phyloP scores from a whole-genome alignment of 1,284 basidiomycete species.

The Peniophora sp. region DNA sequence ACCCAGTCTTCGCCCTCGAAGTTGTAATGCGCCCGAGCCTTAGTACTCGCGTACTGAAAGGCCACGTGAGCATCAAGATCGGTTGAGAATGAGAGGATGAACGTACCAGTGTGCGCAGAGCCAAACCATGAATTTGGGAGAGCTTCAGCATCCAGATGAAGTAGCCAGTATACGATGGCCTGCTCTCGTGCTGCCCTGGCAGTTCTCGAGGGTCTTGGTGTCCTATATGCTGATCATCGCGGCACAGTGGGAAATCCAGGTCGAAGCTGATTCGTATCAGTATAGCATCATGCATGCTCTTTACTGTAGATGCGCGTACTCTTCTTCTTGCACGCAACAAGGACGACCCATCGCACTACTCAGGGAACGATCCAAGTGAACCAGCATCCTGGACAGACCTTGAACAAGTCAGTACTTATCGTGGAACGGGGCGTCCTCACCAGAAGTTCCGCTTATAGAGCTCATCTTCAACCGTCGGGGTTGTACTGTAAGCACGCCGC shows the following conservation, averaged over 20 bases:
- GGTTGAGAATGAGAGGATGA: background rate
- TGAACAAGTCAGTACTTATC: background rate
- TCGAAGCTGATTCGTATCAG: conserved; percentile 34
- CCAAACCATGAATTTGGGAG: conserved; percentile 46
- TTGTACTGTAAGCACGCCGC: conserved; percentile 22
- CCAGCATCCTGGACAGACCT: conserved; percentile 46
- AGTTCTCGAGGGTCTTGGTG: conserved; percentile 20
- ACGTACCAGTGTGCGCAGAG: conserved; percentile 42
- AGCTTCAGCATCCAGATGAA: conserved; percentile 47
- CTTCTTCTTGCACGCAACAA: conserved; percentile 76
- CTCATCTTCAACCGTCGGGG: conserved; percentile 32
- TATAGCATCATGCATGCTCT: background rate
- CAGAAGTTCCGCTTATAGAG: conserved; percentile 65
- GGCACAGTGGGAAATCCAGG: conserved; percentile 45
- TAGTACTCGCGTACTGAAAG: conserved; percentile 38
- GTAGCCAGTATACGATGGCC: conserved; percentile 33
- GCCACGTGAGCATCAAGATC: background rate
- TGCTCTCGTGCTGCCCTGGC: conserved; percentile 36
- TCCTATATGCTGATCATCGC: conserved; percentile 60
- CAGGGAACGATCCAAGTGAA: conserved; percentile 52
- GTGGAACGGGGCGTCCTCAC: conserved; percentile 16
- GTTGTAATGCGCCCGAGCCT: conserved; percentile 33
- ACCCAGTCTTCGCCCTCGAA: conserved; percentile 40
- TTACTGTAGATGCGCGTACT: conserved; percentile 43
- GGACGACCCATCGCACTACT: conserved; percentile 73